A percentile compares a stretch with the other conserved stretches of the same genome.
Conservation (phyloP, 345 rosid species). For the Salix exigua region DNA sequence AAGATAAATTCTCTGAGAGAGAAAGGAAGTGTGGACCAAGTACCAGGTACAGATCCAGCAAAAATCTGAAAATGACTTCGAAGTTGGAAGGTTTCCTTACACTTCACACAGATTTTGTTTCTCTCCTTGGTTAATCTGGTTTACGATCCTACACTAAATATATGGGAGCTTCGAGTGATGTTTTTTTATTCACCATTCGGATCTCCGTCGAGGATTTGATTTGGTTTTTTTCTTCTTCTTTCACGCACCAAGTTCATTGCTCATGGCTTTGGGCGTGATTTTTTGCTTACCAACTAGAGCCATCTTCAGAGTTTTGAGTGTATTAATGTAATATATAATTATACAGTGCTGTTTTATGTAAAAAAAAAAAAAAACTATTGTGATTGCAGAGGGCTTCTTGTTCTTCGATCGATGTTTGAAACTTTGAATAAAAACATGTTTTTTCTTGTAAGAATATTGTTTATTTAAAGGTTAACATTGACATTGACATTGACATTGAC, state of each 20-base stretch:
- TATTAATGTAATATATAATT: neutral
- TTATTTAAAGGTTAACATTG: too few relatives aligned
- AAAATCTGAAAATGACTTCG: too few relatives aligned
- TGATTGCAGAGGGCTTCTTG: too few relatives aligned
- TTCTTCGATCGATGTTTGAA: too few relatives aligned
- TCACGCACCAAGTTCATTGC: neutral
- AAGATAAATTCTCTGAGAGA: constrained; percentile 63
- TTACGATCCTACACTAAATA: neutral
- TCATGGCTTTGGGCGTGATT: constrained; percentile 7
- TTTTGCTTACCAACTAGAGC: neutral
- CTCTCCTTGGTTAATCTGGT: neutral
- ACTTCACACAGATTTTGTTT: neutral
- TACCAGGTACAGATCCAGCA: neutral
- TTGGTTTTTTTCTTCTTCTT: neutral
- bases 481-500: too few relatives aligned
- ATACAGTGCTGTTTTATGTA: too few relatives aligned
- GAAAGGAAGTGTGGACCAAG: constrained; percentile 33
- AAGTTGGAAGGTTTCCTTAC: too few relatives aligned
- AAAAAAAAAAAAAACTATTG: too few relatives aligned
- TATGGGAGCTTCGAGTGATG: constrained; percentile 5
- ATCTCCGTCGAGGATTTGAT: neutral
- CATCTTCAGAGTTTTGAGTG: neutral
- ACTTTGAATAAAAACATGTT: too few relatives aligned
- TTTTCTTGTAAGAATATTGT: too few relatives aligned
- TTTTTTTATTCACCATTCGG: constrained; percentile 4